These are phyloP conservation scores for Rhipidocladum racemiflorum DNA, from an alignment of 176 grass and related monocot genomes.

Conservation along the genomic window DNA sequence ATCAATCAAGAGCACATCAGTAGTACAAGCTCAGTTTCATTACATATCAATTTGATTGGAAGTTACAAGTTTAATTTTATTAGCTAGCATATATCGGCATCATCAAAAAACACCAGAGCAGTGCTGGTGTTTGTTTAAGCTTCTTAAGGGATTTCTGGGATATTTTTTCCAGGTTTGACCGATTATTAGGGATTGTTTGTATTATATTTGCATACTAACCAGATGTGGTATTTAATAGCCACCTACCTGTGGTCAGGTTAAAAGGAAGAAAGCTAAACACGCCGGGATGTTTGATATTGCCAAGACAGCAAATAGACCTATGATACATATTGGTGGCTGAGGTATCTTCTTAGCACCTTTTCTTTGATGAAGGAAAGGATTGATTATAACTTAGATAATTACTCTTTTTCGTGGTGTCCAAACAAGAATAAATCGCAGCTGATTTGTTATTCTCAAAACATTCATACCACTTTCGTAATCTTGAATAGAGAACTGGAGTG, in stretches of 20 bases:
- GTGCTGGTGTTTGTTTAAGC: too few relatives aligned
- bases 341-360: slow-evolving; percentile 22
- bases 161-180: background rate
- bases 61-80: background rate
- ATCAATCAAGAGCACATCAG: background rate
- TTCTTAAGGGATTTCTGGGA: too few relatives aligned
- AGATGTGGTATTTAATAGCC: slow-evolving; percentile 1
- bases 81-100: too few relatives aligned
- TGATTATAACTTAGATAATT: background rate
- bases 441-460: background rate
- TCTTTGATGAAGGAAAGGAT: background rate
- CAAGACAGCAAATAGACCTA: slow-evolving; percentile 79
- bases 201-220: background rate
- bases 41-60: background rate
- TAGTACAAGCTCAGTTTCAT: background rate
- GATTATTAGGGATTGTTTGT: background rate
- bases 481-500: background rate
- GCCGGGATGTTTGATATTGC: slow-evolving; percentile 87
- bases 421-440: background rate
- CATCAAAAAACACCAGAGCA: too few relatives aligned
- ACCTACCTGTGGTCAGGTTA: slow-evolving; percentile 55
- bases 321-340: slow-evolving; percentile 96
- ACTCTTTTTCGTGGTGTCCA: background rate
- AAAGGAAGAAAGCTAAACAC: slow-evolving; percentile 94
- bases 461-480: background rate